phyloP scores from a whole-genome alignment of 306 rosid genomes.

The Albizia julibrissin region DNA sequence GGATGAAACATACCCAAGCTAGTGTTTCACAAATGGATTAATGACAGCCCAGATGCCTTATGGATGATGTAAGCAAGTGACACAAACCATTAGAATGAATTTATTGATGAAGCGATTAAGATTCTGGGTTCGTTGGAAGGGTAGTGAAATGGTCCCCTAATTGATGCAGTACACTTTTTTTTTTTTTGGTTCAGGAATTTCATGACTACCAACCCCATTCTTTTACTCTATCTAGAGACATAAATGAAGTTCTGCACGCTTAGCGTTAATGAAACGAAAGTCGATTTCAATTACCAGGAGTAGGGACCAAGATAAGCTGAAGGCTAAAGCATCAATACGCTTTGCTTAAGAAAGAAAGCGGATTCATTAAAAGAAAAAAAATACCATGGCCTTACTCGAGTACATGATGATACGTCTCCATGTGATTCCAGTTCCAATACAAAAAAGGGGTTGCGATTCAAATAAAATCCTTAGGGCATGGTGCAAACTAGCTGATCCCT shows the following conservation, averaged over 20 bases:
- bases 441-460: not conserved
- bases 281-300: not conserved
- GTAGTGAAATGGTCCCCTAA: constrained; percentile 17
- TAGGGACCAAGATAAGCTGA: not conserved
- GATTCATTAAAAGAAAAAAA: not conserved
- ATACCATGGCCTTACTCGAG: not conserved
- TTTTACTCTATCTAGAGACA: not conserved
- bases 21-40: not conserved
- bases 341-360: not conserved
- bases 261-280: not conserved
- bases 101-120: not conserved
- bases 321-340: not conserved
- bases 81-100: not conserved
- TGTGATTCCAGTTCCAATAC: not conserved
- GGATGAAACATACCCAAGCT: constrained; percentile 2
- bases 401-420: not conserved
- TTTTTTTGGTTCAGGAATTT: not conserved
- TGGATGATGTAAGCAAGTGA: not conserved
- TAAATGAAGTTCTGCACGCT: not conserved
- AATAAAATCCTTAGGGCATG: not conserved
- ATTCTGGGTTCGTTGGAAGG: constrained; percentile 10
- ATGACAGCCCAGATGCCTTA: not conserved
- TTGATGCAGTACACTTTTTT: not conserved
- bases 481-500: not conserved
- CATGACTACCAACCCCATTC: constrained; percentile 7